A percentile compares a stretch with the other conserved stretches of the same genome.
Conservation (phyloP, 2,329 filamentous ascomycete genomes). For the Biscogniauxia sp. region DNA sequence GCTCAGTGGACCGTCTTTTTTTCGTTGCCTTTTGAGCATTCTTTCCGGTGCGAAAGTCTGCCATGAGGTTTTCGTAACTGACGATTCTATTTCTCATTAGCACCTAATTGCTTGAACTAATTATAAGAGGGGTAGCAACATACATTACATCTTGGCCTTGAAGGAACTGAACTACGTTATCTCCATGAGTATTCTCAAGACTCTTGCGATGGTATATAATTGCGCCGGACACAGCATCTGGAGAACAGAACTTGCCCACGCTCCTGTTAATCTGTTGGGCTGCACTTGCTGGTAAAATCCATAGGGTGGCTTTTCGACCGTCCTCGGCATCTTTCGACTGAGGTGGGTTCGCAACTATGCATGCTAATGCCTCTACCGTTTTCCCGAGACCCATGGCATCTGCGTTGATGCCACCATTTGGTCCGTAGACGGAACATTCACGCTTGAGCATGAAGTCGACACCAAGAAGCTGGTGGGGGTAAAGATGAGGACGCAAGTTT, state of each 20-base stretch:
- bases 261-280: not conserved
- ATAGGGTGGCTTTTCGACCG: not conserved
- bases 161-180: not conserved
- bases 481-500: not conserved
- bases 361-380: not conserved
- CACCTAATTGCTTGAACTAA: too few relatives aligned
- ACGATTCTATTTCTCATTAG: not conserved
- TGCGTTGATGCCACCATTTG: not conserved
- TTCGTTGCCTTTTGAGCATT: not conserved
- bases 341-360: not conserved
- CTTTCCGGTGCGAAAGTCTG: not conserved
- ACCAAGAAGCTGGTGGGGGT: not conserved
- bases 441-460: not conserved
- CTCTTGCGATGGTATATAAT: not conserved
- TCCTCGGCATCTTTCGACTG: not conserved
- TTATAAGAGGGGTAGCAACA: not conserved
- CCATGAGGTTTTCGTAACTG: not conserved
- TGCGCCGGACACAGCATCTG: too few relatives aligned
- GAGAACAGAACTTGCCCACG: not conserved
- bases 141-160: not conserved
- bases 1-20: not conserved
- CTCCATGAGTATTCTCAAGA: not conserved
- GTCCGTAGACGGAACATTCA: not conserved
- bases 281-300: not conserved
- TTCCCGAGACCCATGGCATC: conserved; percentile 1